These are phyloP conservation scores for Talinum fruticosum DNA, from an alignment of 148 eudicot genomes.

Conservation along the genomic window DNA sequence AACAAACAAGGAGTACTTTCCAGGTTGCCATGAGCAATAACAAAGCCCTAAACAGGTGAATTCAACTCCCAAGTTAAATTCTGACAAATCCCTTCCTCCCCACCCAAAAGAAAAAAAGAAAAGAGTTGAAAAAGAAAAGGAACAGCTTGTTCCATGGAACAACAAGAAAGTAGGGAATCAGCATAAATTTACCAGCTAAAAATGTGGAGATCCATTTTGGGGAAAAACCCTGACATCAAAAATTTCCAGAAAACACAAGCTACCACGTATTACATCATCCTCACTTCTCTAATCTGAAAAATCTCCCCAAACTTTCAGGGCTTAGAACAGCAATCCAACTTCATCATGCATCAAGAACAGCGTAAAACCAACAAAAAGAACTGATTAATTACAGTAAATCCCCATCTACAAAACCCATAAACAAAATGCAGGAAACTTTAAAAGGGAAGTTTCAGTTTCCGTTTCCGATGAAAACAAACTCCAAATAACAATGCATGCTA, in stretches of 20 bases:
- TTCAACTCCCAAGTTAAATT: background rate
- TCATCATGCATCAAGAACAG: background rate
- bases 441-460: background rate
- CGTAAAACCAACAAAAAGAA: background rate
- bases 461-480: background rate
- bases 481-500: background rate
- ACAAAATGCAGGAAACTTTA: constrained; percentile 6
- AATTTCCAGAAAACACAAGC: background rate
- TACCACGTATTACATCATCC: background rate
- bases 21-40: background rate
- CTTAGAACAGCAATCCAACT: background rate
- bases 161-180: background rate
- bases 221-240: background rate
- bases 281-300: background rate
- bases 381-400: background rate
- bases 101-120: background rate
- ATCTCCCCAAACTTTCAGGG: background rate
- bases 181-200: background rate
- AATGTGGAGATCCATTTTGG: background rate
- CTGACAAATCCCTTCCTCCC: background rate
- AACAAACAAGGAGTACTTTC: background rate
- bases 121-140: background rate
- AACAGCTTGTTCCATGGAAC: background rate
- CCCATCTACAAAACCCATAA: background rate
- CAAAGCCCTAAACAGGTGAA: background rate